Evolutionary conservation across 345 rosid genomes (phyloP), one percentile per base, ranked within the genome.

Genomic region (Zanthoxylum bungeanum): DNA sequence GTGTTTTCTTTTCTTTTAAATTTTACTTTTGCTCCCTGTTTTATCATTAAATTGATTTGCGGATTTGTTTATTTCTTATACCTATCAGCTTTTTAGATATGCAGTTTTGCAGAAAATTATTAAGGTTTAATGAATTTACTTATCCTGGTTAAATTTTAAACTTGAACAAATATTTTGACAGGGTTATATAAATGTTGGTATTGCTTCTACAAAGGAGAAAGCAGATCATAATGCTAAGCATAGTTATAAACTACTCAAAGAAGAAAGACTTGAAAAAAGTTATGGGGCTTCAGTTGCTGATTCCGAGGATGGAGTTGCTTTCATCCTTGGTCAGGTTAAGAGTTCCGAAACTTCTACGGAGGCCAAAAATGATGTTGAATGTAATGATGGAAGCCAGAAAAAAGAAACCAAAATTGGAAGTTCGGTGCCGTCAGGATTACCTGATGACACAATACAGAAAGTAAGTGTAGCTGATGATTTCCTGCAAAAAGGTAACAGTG

Each of bases 101-200:
- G 49, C 31, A 58, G 47, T 75, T 64, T 73, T 59, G 28, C 56
- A 11, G 42, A 30, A 19, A 39, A 10, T 72, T 70, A 31, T 44
- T 40, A 34, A 33, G 27, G 57, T 33, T 61, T 73, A 22, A 4
- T 49, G 24, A 64, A 16, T 37, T 44, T 59, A 56, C 63, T 3
- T 36, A 33, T 36, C 16, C 49, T 58, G 14, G 25, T 62, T 21
- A 68, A 64, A 11, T 53, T 36, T n/a, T 64, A 34, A 58, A 68
- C 65, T 52, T 57, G 60, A 24, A 65, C 33, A 3, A 63, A 68
- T 50, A 58, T 42, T 70, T 77, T 70, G 37, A 79, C 90, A 96
- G 99, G 98, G 98, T 76, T 96, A 87, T 80, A 93, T 96, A 83
- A 96, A 96, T 88, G 69, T 85, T 82, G 99, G 99, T 74, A 82